phyloP scores from a whole-genome alignment of 306 rosid species.

The Cyclanthera cordifolia region DNA sequence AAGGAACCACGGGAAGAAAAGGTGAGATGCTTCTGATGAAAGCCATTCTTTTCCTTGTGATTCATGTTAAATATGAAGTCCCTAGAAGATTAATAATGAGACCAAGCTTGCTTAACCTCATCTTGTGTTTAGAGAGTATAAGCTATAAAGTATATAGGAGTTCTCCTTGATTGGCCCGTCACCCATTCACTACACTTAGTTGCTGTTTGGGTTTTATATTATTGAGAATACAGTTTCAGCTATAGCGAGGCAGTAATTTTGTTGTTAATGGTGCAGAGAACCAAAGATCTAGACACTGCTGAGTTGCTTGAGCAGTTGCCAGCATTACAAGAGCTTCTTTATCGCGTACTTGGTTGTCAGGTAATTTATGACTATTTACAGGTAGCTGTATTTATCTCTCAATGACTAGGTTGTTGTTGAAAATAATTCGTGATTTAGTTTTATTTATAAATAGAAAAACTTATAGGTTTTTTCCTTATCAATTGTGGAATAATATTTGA shows the following conservation, averaged over 20 bases:
- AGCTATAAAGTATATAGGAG: neutral
- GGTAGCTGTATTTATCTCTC: conserved; percentile 8
- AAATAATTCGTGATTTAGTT: neutral
- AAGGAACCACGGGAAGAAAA: neutral
- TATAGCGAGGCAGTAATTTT: conserved; percentile 7
- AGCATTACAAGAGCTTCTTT: conserved; percentile 82
- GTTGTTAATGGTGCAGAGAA: conserved; percentile 60
- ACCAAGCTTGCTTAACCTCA: neutral
- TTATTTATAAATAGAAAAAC: neutral
- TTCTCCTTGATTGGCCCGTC: neutral
- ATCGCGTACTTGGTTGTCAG: conserved; percentile 83
- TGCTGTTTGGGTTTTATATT: neutral
- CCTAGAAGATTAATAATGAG: conserved; percentile 3
- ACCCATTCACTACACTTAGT: neutral
- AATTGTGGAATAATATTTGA: neutral
- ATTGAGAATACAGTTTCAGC: neutral
- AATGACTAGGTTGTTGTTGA: neutral
- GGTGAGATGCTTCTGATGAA: neutral
- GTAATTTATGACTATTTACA: conserved; percentile 26
- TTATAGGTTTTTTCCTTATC: neutral
- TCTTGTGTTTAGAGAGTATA: neutral
- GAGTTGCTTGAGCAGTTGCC: conserved; percentile 93
- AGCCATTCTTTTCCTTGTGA: neutral
- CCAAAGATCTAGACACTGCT: conserved; percentile 81
- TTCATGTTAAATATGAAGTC: neutral